Evolutionary conservation across 1,139 yeast genomes (phyloP).

Genomic region (Lodderomyces beijingensis): DNA sequence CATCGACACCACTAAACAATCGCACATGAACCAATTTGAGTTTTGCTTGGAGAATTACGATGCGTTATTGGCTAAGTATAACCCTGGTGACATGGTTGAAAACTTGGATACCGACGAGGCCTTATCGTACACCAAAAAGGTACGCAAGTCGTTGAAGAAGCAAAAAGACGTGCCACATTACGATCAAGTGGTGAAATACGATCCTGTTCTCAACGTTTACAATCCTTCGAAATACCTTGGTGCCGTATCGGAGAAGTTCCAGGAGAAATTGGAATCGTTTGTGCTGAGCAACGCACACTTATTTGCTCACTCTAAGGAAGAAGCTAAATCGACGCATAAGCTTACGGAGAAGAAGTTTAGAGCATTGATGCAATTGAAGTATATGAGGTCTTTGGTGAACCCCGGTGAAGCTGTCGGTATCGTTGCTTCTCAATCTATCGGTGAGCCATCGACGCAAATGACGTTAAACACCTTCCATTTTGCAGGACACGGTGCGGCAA

Average conservation of each 20-base stretch:
- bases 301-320: conserved; percentile 50
- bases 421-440: conserved; percentile 96
- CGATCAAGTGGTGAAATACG: conserved; percentile 63
- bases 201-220: conserved; percentile 81
- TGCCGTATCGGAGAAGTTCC: conserved; percentile 87
- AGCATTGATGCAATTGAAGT: conserved; percentile 96
- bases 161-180: conserved; percentile 60
- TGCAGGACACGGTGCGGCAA: conserved; percentile 99
- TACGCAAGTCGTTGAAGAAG: conserved; percentile 68
- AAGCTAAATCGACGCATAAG: conserved; percentile 41
- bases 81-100: conserved; percentile 72
- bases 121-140: conserved; percentile 73
- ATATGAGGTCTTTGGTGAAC: conserved; percentile 90
- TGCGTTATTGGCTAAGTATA: conserved; percentile 79
- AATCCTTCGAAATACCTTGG: conserved; percentile 91
- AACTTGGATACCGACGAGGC: conserved; percentile 84
- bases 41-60: conserved; percentile 92
- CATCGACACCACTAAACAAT: conserved; percentile 89
- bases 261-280: conserved; percentile 69
- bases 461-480: conserved; percentile 98
- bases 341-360: conserved; percentile 84
- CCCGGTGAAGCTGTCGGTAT: conserved; percentile 99
- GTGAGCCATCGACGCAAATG: conserved; percentile 99
- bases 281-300: conserved; percentile 50
- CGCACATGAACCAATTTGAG: conserved; percentile 88